A percentile compares a stretch with the other conserved stretches of the same genome.
These are phyloP conservation scores for Penicillium lagena DNA, from an alignment of 495 filamentous ascomycete species.

Conservation along the genomic window DNA sequence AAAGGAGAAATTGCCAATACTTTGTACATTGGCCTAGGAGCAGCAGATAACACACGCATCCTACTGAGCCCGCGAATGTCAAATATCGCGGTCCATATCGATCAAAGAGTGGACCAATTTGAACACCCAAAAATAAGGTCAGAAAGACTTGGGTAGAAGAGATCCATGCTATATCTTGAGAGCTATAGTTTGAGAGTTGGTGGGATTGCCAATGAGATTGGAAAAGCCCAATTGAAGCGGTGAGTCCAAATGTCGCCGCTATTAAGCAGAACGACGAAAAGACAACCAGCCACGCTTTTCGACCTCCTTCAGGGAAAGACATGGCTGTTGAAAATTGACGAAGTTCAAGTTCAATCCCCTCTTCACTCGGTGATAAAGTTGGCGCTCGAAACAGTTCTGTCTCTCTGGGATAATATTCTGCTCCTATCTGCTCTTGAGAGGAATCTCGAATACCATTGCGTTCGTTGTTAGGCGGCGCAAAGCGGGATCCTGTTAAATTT, in stretches of 20 bases:
- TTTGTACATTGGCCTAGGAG: constrained; percentile 41
- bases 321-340: no score
- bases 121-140: constrained; percentile 51
- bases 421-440: no score
- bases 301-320: constrained; percentile 46
- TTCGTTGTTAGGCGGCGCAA: no score
- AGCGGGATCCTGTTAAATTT: no score
- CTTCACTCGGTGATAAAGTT: no score
- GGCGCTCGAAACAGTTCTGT: no score
- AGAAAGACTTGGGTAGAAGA: constrained; percentile 54
- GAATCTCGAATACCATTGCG: no score
- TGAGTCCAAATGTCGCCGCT: constrained; percentile 50
- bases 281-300: constrained; percentile 53
- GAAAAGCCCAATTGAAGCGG: constrained; percentile 51
- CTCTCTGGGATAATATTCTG: no score
- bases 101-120: constrained; percentile 59
- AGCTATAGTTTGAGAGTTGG: constrained; percentile 44
- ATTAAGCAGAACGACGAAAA: constrained; percentile 53
- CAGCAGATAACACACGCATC: constrained; percentile 44
- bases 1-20: constrained; percentile 61
- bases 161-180: constrained; percentile 56
- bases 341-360: no score
- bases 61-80: constrained; percentile 40
- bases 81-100: constrained; percentile 45
- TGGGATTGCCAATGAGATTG: constrained; percentile 52